These are phyloP conservation scores for Populus trichocarpa DNA, from an alignment of 441 rosid species.

Conservation along the genomic window DNA sequence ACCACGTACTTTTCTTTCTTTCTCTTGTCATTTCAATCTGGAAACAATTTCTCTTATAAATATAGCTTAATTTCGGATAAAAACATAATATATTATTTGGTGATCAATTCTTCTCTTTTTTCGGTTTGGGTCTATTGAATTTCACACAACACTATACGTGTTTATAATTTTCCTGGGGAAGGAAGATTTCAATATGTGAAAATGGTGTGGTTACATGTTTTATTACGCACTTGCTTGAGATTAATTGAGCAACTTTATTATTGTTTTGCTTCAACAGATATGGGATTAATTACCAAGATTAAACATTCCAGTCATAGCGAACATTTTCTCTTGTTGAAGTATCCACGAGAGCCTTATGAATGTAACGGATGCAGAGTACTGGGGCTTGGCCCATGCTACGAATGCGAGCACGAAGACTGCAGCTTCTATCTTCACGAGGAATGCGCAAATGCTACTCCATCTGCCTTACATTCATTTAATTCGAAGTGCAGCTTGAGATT, in stretches of 20 bases:
- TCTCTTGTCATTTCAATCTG: too few species aligned
- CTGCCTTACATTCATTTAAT: conserved; percentile 19
- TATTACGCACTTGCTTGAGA: too few species aligned
- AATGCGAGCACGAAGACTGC: conserved; percentile 22
- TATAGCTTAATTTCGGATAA: too few species aligned
- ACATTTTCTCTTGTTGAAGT: conserved; percentile 13
- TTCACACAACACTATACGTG: too few species aligned
- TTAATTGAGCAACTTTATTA: not conserved
- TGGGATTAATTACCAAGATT: not conserved
- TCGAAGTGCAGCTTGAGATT: conserved; percentile 20
- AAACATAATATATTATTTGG: too few species aligned
- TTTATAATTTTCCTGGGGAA: too few species aligned
- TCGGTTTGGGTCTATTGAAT: too few species aligned
- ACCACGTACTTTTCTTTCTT: too few species aligned
- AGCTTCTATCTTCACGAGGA: conserved; percentile 26
- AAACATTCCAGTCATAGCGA: conserved; percentile 16
- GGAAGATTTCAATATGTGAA: too few species aligned
- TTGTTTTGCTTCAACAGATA: not conserved
- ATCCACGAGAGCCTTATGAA: conserved; percentile 19
- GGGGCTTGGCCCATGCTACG: conserved; percentile 21
- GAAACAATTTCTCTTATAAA: too few species aligned
- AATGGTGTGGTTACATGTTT: too few species aligned
- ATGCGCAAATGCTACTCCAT: conserved; percentile 17
- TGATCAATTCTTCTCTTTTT: too few species aligned
- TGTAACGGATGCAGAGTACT: conserved; percentile 39